Base-by-base conservation (phyloP, 2,329 filamentous ascomycete genomes). In the Hypoxylon sp. region DNA sequence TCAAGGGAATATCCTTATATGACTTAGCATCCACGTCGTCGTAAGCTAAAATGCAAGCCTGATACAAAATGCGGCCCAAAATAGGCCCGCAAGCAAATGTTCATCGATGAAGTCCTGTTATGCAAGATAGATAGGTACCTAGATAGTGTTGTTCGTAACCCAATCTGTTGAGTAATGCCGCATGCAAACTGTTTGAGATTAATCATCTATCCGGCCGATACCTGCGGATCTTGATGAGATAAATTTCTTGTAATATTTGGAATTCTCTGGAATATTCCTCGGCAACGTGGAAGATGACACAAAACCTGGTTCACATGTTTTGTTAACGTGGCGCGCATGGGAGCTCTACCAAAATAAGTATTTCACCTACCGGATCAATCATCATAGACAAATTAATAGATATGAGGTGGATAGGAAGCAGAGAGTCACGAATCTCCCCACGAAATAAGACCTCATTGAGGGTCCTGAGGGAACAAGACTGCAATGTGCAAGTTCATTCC, bases 91-190 rank as follows among this genome's bases (percentile, higher is more conserved):
- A 31, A 37, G 25, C 15, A 38, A 42, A 29, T 38, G 30, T 31
- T 34, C 26, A 26, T 52, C 45, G 56, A 56, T 55, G 45, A 45
- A 21, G 17, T 19, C 21, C 55, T 48, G 11, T 46, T 21, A 13
- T 44, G 45, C 34, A 38, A 55, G 55, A 55, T 58, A 53, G 26
- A 56, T 51, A 40, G 36, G n/a, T n/a, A n/a, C n/a, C n/a, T n/a
- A n/a, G n/a, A n/a, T n/a, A n/a, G n/a, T n/a, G n/a, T n/a, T n/a
- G 11, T 27, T 23, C 6, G 6, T n/a, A 16, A 7, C 36, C 26
- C 35, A 27, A 12, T 52, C 30, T 55, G 36, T 38, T 35, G 8
- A 37, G 29, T 32, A 21, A 40, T 25, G 27, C 31, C 37, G 21
- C 12, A 44, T 26, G 20, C 43, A 34, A 42, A 20, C 26, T 7